phyloP scores from a whole-genome alignment of 2,329 filamentous ascomycete genomes.

The Periconia sp. region DNA sequence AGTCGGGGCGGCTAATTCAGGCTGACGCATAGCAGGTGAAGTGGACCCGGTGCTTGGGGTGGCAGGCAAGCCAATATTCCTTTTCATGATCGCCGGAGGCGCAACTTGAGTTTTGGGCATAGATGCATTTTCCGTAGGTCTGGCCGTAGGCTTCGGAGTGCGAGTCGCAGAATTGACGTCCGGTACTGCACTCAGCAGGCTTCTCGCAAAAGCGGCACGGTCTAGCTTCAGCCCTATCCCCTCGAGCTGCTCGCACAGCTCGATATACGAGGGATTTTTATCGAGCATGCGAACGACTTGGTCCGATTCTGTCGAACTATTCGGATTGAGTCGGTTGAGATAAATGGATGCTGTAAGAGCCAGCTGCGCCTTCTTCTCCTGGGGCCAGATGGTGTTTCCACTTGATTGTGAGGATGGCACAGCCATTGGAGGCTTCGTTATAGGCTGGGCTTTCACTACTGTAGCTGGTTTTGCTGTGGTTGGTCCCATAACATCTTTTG shows the following conservation, averaged over 20 bases:
- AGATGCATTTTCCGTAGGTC: no score
- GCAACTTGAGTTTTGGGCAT: conserved; percentile 18
- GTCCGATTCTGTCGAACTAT: conserved; percentile 45
- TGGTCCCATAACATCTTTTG: conserved; percentile 18
- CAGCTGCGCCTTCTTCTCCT: conserved; percentile 57
- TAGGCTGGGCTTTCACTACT: conserved; percentile 7
- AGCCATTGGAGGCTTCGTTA: neutral
- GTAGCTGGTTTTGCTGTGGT: conserved; percentile 10
- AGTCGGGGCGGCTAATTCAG: conserved; percentile 17
- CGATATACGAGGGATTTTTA: conserved; percentile 61
- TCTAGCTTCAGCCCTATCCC: conserved; percentile 56
- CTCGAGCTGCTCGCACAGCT: conserved; percentile 62
- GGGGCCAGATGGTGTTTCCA: conserved; percentile 57
- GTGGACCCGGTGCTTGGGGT: conserved; percentile 21
- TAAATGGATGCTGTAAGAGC: conserved; percentile 57
- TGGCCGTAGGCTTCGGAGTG: no score
- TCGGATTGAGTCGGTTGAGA: conserved; percentile 53
- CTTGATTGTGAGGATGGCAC: conserved; percentile 11
- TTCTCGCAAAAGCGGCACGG: conserved; percentile 59
- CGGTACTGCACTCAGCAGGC: conserved; percentile 54
- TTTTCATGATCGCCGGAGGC: conserved; percentile 28
- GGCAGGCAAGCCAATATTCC: conserved; percentile 19
- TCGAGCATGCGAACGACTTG: conserved; percentile 57
- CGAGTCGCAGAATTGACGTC: conserved; percentile 46
- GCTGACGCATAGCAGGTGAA: conserved; percentile 23